Conservation (phyloP, 2,329 filamentous ascomycete species). For the Penicillium griseofulvum region DNA sequence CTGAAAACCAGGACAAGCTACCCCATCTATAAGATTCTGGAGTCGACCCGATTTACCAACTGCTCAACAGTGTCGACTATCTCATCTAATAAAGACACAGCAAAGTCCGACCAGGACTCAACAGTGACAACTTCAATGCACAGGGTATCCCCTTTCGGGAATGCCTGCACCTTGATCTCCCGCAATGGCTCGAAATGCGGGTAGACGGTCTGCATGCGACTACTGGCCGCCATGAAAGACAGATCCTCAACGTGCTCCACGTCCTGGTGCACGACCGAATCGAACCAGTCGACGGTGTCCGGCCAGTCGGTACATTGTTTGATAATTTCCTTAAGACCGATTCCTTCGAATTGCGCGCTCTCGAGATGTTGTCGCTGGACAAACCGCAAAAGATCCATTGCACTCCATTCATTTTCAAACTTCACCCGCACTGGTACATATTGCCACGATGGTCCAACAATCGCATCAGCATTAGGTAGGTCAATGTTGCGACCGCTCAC, state of each 20-base stretch:
- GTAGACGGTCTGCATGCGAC: conserved; percentile 55
- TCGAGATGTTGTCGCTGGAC: conserved; percentile 53
- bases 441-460: conserved; percentile 56
- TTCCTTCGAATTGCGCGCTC: conserved; percentile 49
- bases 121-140: conserved; percentile 55
- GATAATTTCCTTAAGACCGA: conserved; percentile 50
- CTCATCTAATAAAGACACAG: conserved; percentile 51
- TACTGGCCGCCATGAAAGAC: conserved; percentile 22
- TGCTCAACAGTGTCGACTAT: conserved; percentile 37
- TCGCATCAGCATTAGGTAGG: conserved; percentile 49
- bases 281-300: conserved; percentile 40
- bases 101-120: conserved; percentile 50
- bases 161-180: conserved; percentile 51
- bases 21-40: background rate
- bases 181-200: conserved; percentile 50
- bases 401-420: conserved; percentile 49
- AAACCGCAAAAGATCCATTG: conserved; percentile 45
- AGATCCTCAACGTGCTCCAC: conserved; percentile 56
- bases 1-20: too few species aligned
- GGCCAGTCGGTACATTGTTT: conserved; percentile 46
- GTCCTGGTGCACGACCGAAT: conserved; percentile 56
- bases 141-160: conserved; percentile 54
- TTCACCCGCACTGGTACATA: conserved; percentile 56
- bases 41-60: conserved; percentile 31
- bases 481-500: conserved; percentile 56